Evolutionary conservation across 1,284 basidiomycete genomes (phyloP), one percentile per base, ranked within the genome.

Genomic region (Trichosporon inkin): DNA sequence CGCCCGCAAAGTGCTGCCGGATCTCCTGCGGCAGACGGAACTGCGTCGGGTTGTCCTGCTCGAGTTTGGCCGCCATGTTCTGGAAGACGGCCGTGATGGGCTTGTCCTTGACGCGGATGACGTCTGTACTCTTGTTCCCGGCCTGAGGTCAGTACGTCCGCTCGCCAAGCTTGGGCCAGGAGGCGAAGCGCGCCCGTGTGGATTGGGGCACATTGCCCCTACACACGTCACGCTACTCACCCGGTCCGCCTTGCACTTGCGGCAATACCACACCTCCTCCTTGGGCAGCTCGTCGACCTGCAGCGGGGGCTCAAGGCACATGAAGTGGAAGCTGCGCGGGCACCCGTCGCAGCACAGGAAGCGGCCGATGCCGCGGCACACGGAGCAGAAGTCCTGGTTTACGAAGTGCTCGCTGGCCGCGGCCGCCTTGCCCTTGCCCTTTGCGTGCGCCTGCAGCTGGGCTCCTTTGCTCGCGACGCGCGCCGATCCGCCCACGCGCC

Each of bases 311-410:
- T 97, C 90, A 69, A 99, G 84, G 77, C 95, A 99, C 84, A 88
- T 87, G 63, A 98, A 86, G 79, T 99, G 95, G 77, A 97, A 99
- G 20, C 92, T 92, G 65, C 89, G 83, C 34, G 95, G 91, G 75
- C 96, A 99, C 13, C 94, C 93, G 75, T 99, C 95, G 78, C 95
- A 99, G 76, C 97, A 98, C 10, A 95, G 84, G 62, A 94, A 82
- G 58, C 93, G 89, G 28, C 84, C 84, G 53, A 81, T 80, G 13
- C 82, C 82, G 28, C 87, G 84, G 78, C 95, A 98, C 1, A 90
- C 85, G 55, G 92, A 94, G 76, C 94, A 98, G 71, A 90, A 91
- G 76, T 98, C 94, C 75, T 97, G 88, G 78, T 98, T 98, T 58
- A 74, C 70, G 52, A 70, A 63, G 20, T 71, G 67, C 24, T 49